Percentiles rank a stretch among this genome's conserved stretches.
These are phyloP conservation scores for Chlamydomonas incerta DNA, from an alignment of 139 green algal species.

Conservation along the genomic window DNA sequence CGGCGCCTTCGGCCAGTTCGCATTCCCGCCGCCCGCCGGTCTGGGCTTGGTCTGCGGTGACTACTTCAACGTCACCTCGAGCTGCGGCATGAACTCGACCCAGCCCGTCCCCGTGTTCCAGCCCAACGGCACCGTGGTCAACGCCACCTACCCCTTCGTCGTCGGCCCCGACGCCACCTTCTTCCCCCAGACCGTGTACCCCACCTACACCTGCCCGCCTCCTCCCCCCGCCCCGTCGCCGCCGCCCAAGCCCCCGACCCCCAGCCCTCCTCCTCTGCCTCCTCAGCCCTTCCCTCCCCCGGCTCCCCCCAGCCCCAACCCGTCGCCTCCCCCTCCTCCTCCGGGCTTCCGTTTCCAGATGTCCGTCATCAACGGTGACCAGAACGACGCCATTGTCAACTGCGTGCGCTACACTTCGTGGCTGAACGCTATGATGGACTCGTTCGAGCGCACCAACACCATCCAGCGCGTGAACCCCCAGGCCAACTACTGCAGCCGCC, in stretches of 20 bases:
- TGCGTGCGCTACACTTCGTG: background rate
- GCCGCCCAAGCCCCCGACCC: background rate
- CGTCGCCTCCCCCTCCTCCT: background rate
- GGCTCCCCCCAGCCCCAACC: background rate
- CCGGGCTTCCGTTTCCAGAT: slow-evolving; percentile 16
- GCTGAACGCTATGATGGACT: slow-evolving; percentile 12
- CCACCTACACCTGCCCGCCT: background rate
- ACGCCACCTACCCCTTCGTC: background rate
- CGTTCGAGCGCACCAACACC: slow-evolving; percentile 14
- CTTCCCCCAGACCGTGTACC: too few relatives aligned
- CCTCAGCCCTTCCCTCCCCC: background rate
- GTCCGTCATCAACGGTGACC: slow-evolving; percentile 15
- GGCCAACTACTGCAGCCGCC: background rate
- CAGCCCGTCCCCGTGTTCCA: background rate
- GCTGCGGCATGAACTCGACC: background rate
- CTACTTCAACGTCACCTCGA: slow-evolving; percentile 10
- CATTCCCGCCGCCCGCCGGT: background rate
- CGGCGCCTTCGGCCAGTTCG: background rate
- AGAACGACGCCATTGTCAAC: slow-evolving; percentile 17
- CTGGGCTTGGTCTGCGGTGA: slow-evolving; percentile 21
- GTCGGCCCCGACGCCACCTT: background rate
- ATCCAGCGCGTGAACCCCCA: background rate
- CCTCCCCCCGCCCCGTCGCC: background rate
- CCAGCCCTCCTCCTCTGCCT: background rate
- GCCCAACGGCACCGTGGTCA: background rate